Percentiles rank a stretch among this genome's conserved stretches.
Evolutionary conservation across 176 grass and related monocot genomes (phyloP).

Genomic region (Paspalum vaginatum): DNA sequence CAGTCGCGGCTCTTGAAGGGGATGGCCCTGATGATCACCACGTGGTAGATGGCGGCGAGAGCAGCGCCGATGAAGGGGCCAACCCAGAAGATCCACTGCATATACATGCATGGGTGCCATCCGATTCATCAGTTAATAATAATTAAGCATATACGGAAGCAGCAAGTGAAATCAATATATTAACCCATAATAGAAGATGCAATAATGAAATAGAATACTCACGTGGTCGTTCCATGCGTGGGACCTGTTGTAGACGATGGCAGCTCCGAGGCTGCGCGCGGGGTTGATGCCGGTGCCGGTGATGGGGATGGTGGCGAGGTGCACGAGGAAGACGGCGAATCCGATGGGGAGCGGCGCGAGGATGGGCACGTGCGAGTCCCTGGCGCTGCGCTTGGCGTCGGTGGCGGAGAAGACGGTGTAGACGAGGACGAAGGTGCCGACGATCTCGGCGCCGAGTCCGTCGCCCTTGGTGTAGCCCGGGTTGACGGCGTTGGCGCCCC

Average conservation of each 20-base stretch:
- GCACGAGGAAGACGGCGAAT: conserved; percentile 90
- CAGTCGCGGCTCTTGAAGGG: conserved; percentile 85
- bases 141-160: too few species aligned
- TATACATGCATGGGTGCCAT: too few species aligned
- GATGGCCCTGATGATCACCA: conserved; percentile 82
- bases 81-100: conserved; percentile 97
- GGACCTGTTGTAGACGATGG: conserved; percentile 77
- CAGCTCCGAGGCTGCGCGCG: conserved; percentile 77
- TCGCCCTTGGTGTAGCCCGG: conserved; percentile 71
- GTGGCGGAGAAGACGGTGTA: conserved; percentile 94
- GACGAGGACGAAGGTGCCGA: conserved; percentile 80
- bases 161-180: too few species aligned
- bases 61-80: conserved; percentile 92
- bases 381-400: conserved; percentile 81
- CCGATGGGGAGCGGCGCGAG: conserved; percentile 86
- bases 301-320: conserved; percentile 93
- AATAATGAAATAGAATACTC: conserved; percentile 25
- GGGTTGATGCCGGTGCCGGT: conserved; percentile 95
- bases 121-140: too few species aligned
- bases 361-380: conserved; percentile 86
- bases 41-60: conserved; percentile 87
- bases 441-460: conserved; percentile 74
- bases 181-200: too few species aligned
- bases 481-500: conserved; percentile 71
- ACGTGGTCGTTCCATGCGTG: conserved; percentile 84